Evolutionary conservation across 2,329 filamentous ascomycete species (phyloP).

Genomic region (Aspergillus eucalypticola): DNA sequence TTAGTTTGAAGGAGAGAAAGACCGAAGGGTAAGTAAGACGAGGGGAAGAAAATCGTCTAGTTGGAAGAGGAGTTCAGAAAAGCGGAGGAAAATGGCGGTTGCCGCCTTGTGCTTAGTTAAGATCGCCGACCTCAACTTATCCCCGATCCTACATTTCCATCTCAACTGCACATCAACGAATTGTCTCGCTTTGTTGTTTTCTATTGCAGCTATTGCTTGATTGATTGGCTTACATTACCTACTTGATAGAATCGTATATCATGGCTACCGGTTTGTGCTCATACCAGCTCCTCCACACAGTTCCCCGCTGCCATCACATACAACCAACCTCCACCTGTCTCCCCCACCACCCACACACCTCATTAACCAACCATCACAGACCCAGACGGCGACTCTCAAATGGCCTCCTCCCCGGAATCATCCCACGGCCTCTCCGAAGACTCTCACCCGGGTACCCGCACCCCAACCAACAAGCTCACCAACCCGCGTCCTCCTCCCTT

Average conservation of each 20-base stretch:
- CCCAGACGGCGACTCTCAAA: slow-evolving; percentile 57
- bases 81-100: slow-evolving; percentile 1
- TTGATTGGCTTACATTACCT: no score
- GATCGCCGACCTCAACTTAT: slow-evolving; percentile 1
- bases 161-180: not conserved
- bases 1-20: slow-evolving; percentile 5
- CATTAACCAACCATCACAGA: slow-evolving; percentile 36
- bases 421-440: slow-evolving; percentile 43
- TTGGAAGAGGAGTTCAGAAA: not conserved
- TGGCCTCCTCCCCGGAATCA: slow-evolving; percentile 52
- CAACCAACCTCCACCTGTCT: not conserved
- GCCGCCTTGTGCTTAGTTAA: slow-evolving; percentile 18
- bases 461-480: slow-evolving; percentile 38
- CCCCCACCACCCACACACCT: slow-evolving; percentile 2
- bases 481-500: slow-evolving; percentile 21
- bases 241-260: not conserved
- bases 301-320: not conserved
- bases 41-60: not conserved
- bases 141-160: not conserved
- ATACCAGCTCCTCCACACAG: slow-evolving; percentile 1
- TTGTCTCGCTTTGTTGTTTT: no score
- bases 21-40: slow-evolving; percentile 3
- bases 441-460: slow-evolving; percentile 42
- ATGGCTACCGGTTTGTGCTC: slow-evolving; percentile 27
- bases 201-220: no score